Base-by-base conservation (phyloP, 331 rosid genomes). In the Dryas integrifolia region DNA sequence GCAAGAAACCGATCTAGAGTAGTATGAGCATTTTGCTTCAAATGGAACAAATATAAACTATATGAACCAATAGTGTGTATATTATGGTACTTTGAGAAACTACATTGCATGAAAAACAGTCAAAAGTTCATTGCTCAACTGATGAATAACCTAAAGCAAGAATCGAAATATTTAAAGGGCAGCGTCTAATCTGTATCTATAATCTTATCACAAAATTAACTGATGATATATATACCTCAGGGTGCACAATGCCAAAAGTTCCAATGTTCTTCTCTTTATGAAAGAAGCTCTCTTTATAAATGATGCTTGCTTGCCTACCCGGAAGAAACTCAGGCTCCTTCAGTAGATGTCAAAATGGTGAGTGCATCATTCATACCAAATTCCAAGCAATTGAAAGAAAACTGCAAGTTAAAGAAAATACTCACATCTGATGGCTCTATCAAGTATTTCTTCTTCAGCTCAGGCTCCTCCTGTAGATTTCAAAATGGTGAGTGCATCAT, bases 291-390 rank as follows among this genome's bases (percentile, higher is more conserved):
- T 90, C 97, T 59, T 81, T 86, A 76, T 81, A 89, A 60, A 84
- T 80, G 73, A 94, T 73, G 79, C 83, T 88, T 40, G 98, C 97
- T 86, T 91, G 98, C 78, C 91, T 78, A 55, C 95, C 90, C 24
- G 78, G 72, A 72, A 94, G 96, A 89, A 88, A 94, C 83, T 94
- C 96, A 0, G 97, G 97, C 53, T 94, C 97, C 98, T 94, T 77
- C 81, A 85, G 57, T 39, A 80, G 55, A 72, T 56, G 70, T 58
- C 70, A 73, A 72, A 75, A 73, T 57, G 52, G 21, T 2, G 16
- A 24, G 69, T 21, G 12, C 6, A 46, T 45, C 43, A 46, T 3
- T 11, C 9, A 1, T 43, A 21, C 38, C n/a, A 65, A 73, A 24
- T 21, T 39, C 49, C 65, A 38, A 56, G 50, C 65, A 3, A 60